These are phyloP conservation scores for Bipolaris sorokiniana DNA, from an alignment of 2,329 filamentous ascomycete species.

Conservation along the genomic window DNA sequence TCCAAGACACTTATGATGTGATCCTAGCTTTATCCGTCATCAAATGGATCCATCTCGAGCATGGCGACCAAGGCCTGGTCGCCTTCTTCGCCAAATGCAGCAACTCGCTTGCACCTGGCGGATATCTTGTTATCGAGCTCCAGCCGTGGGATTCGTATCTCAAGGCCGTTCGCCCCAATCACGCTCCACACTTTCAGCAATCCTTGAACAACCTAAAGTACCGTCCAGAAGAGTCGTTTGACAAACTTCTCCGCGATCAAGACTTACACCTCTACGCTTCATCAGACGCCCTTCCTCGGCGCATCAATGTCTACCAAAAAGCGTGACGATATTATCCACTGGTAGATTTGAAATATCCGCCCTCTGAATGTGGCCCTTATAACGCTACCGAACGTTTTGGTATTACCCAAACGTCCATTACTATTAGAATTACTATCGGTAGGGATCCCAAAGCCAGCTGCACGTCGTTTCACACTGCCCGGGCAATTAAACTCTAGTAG, in stretches of 20 bases:
- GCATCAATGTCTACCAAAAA: constrained; percentile 46
- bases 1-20: constrained; percentile 40
- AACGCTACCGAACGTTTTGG: background rate
- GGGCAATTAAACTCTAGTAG: constrained; percentile 18
- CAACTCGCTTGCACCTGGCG: constrained; percentile 35
- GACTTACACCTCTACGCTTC: constrained; percentile 36
- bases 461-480: constrained; percentile 14
- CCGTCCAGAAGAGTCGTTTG: constrained; percentile 46
- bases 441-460: constrained; percentile 6
- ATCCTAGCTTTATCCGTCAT: constrained; percentile 50
- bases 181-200: constrained; percentile 42
- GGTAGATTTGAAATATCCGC: background rate
- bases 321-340: constrained; percentile 12
- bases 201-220: constrained; percentile 34
- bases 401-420: background rate
- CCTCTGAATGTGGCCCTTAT: background rate
- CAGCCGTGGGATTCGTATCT: constrained; percentile 48
- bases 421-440: constrained; percentile 7
- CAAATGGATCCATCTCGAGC: constrained; percentile 50
- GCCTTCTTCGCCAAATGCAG: constrained; percentile 44
- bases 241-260: constrained; percentile 34
- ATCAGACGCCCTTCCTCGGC: constrained; percentile 40
- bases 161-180: constrained; percentile 42
- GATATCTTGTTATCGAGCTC: constrained; percentile 44
- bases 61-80: constrained; percentile 42